Evolutionary conservation across 2,329 filamentous ascomycete genomes (phyloP), one percentile per base, ranked within the genome.

Genomic region (Aspergillus sp.): DNA sequence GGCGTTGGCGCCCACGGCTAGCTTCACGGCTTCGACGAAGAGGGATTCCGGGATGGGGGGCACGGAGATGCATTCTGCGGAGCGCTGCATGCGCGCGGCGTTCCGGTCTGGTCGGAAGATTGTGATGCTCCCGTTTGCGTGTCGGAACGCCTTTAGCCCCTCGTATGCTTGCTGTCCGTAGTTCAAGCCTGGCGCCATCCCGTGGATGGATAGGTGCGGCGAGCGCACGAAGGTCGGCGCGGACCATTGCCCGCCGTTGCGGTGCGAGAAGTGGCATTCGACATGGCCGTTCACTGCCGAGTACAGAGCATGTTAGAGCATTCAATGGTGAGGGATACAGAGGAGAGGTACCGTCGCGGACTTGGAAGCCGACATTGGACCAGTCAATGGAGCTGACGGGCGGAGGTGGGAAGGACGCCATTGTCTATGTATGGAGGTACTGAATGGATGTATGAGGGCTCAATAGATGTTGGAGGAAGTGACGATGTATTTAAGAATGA

Each of bases 111-210:
- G 89, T 4, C 93, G 88, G 84, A 97, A 97, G 71, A 97, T 84
- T 69, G 86, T 84, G 76, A 97, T 92, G 54, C 76, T 74, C 54
- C 79, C 70, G 71, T 88, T 84, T 53, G 81, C 78, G 50, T 71
- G 68, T 58, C 93, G 91, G 82, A 97, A 97, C 50, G 93, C 92
- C 75, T 97, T 97, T 71, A 97, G 85, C n/a, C 94, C 94, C 72
- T 99, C 94, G 79, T 96, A 99, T 65, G 91, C 93, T 77, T 97
- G 94, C 70, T 96, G 91, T 53, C 93, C 91, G 73, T 99, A 99
- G 81, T 99, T 99, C 60, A 97, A 84, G 41, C 86, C 93, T 0
- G 94, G 92, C 0, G 92, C 87, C 89, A 99, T 94, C 72, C 93
- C 94, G 74, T 97, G 93, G 68, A 97, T 86, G 60, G 87, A 86